Evolutionary conservation across 2,329 filamentous ascomycete genomes (phyloP).

Genomic region (Fusarium duplospermum): DNA sequence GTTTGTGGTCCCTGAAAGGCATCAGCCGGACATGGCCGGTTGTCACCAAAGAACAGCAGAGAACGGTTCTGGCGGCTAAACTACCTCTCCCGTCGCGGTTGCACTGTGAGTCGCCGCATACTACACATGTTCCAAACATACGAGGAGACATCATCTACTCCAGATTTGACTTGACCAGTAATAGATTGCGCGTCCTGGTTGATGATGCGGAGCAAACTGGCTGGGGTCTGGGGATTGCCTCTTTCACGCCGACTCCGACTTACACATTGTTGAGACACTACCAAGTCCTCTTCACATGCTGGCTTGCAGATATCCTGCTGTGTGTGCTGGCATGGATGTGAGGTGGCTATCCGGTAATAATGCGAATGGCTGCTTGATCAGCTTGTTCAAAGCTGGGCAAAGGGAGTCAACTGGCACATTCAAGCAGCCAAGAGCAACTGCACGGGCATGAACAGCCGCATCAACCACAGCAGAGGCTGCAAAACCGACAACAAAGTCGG

Average conservation of each 20-base stretch:
- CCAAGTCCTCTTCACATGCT: neutral
- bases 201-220: neutral
- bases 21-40: conserved; percentile 8
- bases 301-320: neutral
- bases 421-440: neutral
- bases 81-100: neutral
- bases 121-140: conserved; percentile 21
- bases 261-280: neutral
- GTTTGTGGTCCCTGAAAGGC: neutral
- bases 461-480: neutral
- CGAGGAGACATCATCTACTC: conserved; percentile 15
- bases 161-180: neutral
- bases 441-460: conserved; percentile 3
- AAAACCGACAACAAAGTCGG: neutral
- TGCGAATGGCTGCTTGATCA: neutral
- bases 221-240: neutral
- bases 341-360: neutral
- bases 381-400: neutral
- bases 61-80: neutral
- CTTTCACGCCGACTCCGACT: neutral
- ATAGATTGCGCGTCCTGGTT: neutral
- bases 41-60: neutral
- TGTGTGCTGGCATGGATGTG: neutral
- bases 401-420: conserved; percentile 1
- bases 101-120: neutral